Conservation (phyloP, 306 rosid species). For the Castanea mollissima region DNA sequence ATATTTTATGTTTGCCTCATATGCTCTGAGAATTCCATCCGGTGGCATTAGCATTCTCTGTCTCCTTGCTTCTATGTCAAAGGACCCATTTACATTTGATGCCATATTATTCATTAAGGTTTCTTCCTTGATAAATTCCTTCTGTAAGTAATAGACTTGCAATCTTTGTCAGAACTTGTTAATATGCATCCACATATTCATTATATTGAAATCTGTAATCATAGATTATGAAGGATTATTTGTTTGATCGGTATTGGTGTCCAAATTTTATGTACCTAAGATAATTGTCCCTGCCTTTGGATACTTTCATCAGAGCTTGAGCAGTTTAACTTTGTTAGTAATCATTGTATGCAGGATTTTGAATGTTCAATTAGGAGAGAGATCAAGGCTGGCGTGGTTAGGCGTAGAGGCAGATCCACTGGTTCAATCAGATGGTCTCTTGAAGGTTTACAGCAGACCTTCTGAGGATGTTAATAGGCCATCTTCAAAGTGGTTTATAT, state of each 20-base stretch:
- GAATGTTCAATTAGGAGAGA: constrained; percentile 87
- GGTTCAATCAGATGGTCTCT: constrained; percentile 68
- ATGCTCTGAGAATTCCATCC: constrained; percentile 4
- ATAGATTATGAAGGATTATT: neutral
- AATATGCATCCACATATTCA: neutral
- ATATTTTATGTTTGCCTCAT: neutral
- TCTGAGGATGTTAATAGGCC: constrained; percentile 48
- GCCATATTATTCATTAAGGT: neutral
- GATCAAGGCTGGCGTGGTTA: constrained; percentile 92
- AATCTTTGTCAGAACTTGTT: neutral
- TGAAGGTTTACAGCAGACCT: constrained; percentile 81
- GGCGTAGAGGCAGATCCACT: constrained; percentile 95
- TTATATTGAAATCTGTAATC: neutral
- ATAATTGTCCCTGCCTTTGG: neutral
- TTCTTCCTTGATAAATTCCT: too few relatives aligned
- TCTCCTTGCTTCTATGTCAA: neutral
- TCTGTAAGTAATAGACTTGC: neutral
- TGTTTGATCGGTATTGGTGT: neutral
- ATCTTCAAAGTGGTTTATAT: constrained; percentile 93
- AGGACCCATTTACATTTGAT: neutral
- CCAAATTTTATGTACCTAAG: neutral
- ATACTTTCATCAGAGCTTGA: neutral
- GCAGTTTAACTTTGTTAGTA: constrained; percentile 11
- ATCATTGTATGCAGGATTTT: constrained; percentile 51
- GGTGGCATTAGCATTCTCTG: neutral